Evolutionary conservation across 1,139 yeast genomes (phyloP).

Genomic region (Suhomyces ambrosiae): DNA sequence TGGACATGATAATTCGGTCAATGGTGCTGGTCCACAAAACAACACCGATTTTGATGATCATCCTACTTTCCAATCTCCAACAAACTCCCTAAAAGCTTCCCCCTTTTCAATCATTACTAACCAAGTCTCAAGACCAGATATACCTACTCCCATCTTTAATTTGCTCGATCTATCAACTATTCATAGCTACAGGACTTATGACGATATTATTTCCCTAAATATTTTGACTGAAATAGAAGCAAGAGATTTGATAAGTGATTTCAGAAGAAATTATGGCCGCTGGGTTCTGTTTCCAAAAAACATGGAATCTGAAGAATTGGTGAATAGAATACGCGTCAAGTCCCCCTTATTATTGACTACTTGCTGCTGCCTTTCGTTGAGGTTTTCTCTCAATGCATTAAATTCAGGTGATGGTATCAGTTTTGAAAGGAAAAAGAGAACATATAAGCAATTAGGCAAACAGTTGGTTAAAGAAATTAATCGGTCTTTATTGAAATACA

Average conservation of each 20-base stretch:
- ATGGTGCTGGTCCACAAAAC: not conserved
- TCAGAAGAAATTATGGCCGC: conserved; percentile 68
- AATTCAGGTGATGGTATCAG: conserved; percentile 28
- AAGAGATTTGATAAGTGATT: conserved; percentile 53
- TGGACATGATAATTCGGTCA: not conserved
- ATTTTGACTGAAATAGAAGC: conserved; percentile 55
- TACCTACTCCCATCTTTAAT: conserved; percentile 49
- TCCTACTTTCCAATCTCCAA: conserved; percentile 41
- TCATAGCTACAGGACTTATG: conserved; percentile 14
- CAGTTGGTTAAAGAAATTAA: conserved; percentile 48
- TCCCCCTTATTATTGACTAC: conserved; percentile 68
- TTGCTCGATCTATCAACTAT: conserved; percentile 33
- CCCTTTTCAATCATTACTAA: conserved; percentile 53
- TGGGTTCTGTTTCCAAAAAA: conserved; percentile 76
- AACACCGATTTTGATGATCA: conserved; percentile 7
- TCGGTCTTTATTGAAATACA: conserved; percentile 35
- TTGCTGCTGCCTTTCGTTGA: conserved; percentile 61
- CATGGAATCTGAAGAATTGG: conserved; percentile 50
- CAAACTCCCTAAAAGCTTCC: conserved; percentile 46
- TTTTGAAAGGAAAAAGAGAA: conserved; percentile 21
- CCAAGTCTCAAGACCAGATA: conserved; percentile 28
- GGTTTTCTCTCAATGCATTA: conserved; percentile 42
- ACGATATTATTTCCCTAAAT: conserved; percentile 51
- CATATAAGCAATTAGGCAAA: conserved; percentile 28
- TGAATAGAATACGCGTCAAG: conserved; percentile 52